A percentile compares a stretch with the other conserved stretches of the same genome.
Evolutionary conservation across 345 rosid genomes (phyloP).

Genomic region (Boechera divaricarpa): DNA sequence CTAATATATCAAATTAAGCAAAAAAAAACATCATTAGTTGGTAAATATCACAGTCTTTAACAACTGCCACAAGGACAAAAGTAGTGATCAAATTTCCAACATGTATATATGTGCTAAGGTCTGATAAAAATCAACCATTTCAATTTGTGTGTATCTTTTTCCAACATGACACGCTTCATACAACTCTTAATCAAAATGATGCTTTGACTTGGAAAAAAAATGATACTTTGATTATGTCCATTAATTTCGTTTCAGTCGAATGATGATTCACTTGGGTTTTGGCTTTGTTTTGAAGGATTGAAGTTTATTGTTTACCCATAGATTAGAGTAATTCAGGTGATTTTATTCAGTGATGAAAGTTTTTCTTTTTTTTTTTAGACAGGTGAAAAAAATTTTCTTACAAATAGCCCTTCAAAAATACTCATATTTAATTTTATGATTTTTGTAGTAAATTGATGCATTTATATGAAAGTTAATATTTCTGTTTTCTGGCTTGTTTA

Average conservation of each 20-base stretch:
- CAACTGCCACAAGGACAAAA: background rate
- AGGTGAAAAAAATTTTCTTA: background rate
- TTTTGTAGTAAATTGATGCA: background rate
- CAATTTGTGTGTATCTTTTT: background rate
- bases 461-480: background rate
- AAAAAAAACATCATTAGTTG: background rate
- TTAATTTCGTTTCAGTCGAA: background rate
- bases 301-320: background rate
- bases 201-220: background rate
- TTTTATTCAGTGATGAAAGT: background rate
- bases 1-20: background rate
- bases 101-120: background rate
- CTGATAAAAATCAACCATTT: background rate
- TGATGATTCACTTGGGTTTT: background rate
- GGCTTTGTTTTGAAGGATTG: background rate
- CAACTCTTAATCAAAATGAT: background rate
- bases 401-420: no score
- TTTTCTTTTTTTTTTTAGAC: background rate
- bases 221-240: background rate
- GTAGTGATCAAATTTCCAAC: background rate
- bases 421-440: background rate
- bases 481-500: background rate
- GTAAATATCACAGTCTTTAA: slow-evolving; percentile 8
- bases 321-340: background rate
- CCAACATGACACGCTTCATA: background rate